A percentile compares a stretch with the other conserved stretches of the same genome.
Evolutionary conservation across 1,284 basidiomycete species (phyloP).

Genomic region (Coniophora puteana): DNA sequence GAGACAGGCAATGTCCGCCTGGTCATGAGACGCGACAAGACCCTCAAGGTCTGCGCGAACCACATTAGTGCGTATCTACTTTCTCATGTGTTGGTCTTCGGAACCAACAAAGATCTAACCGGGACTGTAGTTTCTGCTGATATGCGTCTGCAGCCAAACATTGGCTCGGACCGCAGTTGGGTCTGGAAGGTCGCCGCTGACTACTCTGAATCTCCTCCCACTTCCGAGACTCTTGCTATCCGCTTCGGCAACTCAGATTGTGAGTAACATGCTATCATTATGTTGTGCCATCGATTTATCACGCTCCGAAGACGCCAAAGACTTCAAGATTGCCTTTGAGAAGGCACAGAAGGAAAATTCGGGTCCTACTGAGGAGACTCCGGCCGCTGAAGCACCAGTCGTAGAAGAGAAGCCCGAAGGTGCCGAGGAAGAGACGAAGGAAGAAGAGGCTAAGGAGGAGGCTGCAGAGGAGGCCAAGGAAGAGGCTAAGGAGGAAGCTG

Average conservation of each 20-base stretch:
- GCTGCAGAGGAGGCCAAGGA: constrained; percentile 26
- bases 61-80: constrained; percentile 74
- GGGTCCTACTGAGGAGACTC: constrained; percentile 26
- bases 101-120: constrained; percentile 5
- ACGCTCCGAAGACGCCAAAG: constrained; percentile 64
- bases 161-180: constrained; percentile 99
- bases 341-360: constrained; percentile 74
- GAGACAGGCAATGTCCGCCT: constrained; percentile 90
- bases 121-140: constrained; percentile 70
- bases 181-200: constrained; percentile 98
- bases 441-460: constrained; percentile 25
- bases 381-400: constrained; percentile 24
- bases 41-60: constrained; percentile 99
- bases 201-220: constrained; percentile 86
- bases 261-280: constrained; percentile 41
- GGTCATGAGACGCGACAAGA: constrained; percentile 99
- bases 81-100: not conserved
- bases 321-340: constrained; percentile 89
- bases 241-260: constrained; percentile 97
- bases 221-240: constrained; percentile 94
- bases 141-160: constrained; percentile 96
- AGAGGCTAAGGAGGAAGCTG: constrained; percentile 20
- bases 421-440: constrained; percentile 25
- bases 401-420: constrained; percentile 30
- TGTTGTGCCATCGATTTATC: constrained; percentile 8